A percentile compares a stretch with the other conserved stretches of the same genome.
Evolutionary conservation across 495 filamentous ascomycete genomes (phyloP).

Genomic region (Penicillium alfredii): DNA sequence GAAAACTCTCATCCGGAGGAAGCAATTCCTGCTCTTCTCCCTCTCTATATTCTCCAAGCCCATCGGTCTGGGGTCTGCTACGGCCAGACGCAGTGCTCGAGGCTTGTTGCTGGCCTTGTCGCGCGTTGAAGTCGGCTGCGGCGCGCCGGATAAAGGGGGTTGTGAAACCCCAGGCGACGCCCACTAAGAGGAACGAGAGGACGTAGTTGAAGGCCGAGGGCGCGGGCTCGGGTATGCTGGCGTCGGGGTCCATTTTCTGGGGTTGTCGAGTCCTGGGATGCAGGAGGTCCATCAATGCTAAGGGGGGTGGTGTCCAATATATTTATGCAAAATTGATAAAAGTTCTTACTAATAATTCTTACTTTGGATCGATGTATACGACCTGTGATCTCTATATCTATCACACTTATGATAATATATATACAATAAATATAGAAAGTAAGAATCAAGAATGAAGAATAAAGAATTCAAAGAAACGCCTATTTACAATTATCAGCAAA

Average conservation of each 20-base stretch:
- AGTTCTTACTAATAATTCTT: too few species aligned
- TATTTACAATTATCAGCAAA: too few species aligned
- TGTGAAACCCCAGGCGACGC: conserved; percentile 74
- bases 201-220: conserved; percentile 72
- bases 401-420: too few species aligned
- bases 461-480: too few species aligned
- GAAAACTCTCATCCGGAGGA: conserved; percentile 3
- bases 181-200: conserved; percentile 85
- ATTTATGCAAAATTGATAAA: too few species aligned
- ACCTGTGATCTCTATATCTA: too few species aligned
- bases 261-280: too few species aligned
- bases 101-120: conserved; percentile 33
- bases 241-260: conserved; percentile 28
- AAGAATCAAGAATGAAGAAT: too few species aligned
- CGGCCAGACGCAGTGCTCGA: conserved; percentile 4
- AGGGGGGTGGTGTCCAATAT: too few species aligned
- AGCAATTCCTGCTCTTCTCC: conserved; percentile 23
- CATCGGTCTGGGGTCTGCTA: conserved; percentile 8
- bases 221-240: conserved; percentile 42
- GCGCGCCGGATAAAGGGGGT: conserved; percentile 56
- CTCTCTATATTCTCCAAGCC: neutral
- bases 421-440: too few species aligned
- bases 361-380: too few species aligned
- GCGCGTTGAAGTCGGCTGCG: conserved; percentile 52
- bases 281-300: too few species aligned